These are phyloP conservation scores for Tuber magnatum DNA, from an alignment of 495 filamentous ascomycete genomes.

Conservation along the genomic window DNA sequence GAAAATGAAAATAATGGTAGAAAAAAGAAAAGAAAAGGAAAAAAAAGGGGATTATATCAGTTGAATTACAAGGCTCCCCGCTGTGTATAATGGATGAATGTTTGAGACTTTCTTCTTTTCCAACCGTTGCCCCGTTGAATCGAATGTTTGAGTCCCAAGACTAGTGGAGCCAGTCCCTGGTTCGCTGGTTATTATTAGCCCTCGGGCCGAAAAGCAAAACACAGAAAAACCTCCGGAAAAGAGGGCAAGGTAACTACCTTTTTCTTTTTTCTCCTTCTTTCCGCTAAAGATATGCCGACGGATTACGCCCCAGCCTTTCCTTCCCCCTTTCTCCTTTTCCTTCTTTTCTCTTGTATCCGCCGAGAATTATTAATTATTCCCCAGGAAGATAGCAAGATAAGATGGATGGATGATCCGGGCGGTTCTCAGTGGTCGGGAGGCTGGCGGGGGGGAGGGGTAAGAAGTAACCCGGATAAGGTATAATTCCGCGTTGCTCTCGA, in stretches of 20 bases:
- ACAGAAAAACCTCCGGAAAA: not conserved
- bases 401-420: conserved; percentile 3
- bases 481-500: conserved; percentile 16
- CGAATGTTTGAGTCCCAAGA: not conserved
- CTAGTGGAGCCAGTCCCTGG: not conserved
- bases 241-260: not conserved
- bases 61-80: not conserved
- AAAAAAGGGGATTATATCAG: not conserved
- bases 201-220: conserved; percentile 1
- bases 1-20: not conserved
- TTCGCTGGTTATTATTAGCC: conserved; percentile 3
- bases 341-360: not conserved
- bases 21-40: not conserved
- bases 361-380: conserved; percentile 17
- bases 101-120: conserved; percentile 1
- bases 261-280: not conserved
- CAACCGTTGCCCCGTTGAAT: conserved; percentile 1
- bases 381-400: conserved; percentile 14
- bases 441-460: not conserved
- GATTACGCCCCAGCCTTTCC: not conserved
- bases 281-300: not conserved
- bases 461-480: not conserved
- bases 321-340: not conserved
- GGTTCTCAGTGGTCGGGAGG: conserved; percentile 10
- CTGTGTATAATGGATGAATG: not conserved